A percentile compares a stretch with the other conserved stretches of the same genome.
Conservation (phyloP, 352 stramenopile species). For the Pythium dissotocum region DNA sequence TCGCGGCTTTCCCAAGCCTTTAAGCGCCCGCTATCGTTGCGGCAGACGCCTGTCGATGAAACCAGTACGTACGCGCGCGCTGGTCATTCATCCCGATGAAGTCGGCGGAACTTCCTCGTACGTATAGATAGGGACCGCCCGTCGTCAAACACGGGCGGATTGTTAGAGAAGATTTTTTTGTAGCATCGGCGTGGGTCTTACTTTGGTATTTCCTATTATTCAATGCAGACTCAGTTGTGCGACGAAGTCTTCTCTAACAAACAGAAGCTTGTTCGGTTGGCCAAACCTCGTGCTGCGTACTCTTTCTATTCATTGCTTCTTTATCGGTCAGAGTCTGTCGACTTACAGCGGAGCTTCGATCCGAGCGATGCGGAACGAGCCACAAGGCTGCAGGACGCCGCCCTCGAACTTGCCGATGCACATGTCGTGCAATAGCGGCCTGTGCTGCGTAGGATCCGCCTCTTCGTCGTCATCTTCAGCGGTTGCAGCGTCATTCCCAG, state of each 20-base stretch:
- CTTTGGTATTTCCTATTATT: conserved; percentile 75
- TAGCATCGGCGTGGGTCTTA: conserved; percentile 58
- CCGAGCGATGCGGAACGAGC: conserved; percentile 46
- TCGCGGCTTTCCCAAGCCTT: conserved; percentile 85
- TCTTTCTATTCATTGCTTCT: conserved; percentile 16
- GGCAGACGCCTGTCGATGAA: conserved; percentile 34
- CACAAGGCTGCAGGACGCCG: conserved; percentile 45
- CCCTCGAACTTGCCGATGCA: conserved; percentile 43
- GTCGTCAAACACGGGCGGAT: conserved; percentile 29
- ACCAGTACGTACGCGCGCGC: conserved; percentile 35
- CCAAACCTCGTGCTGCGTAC: conserved; percentile 20
- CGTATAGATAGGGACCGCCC: conserved; percentile 61
- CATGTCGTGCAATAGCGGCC: conserved; percentile 3
- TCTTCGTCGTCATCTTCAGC: conserved; percentile 33
- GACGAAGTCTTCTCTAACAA: conserved; percentile 49
- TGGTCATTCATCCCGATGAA: conserved; percentile 36
- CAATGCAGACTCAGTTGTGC: conserved; percentile 69
- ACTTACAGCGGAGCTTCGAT: conserved; percentile 30
- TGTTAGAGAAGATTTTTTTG: conserved; percentile 64
- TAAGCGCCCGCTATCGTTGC: conserved; percentile 43
- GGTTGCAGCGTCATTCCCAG: conserved; percentile 18
- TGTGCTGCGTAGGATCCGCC: conserved; percentile 15
- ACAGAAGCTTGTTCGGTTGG: conserved; percentile 31
- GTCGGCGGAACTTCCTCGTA: conserved; percentile 39
- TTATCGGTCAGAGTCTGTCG: not conserved